phyloP scores from a whole-genome alignment of 768 basidiomycete species.

The Neoboletus subvelutipes region DNA sequence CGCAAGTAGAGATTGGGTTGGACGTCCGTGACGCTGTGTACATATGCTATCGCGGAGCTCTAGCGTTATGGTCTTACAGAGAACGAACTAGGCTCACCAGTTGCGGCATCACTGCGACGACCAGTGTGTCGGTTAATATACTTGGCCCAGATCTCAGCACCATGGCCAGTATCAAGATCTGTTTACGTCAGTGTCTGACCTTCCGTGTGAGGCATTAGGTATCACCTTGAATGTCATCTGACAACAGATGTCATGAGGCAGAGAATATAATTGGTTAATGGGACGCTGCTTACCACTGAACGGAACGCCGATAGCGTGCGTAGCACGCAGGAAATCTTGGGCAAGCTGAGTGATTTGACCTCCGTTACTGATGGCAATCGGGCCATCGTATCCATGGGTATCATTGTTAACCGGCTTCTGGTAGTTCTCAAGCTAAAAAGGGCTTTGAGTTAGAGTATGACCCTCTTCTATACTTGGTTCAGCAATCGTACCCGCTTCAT shows the following conservation, averaged over 20 bases:
- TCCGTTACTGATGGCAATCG: slow-evolving; percentile 73
- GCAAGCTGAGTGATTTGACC: slow-evolving; percentile 62
- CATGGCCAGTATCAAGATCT: slow-evolving; percentile 61
- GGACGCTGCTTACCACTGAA: slow-evolving; percentile 51
- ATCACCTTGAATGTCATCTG: slow-evolving; percentile 64
- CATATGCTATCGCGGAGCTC: slow-evolving; percentile 45
- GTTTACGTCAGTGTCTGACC: neutral
- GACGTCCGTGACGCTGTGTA: slow-evolving; percentile 69
- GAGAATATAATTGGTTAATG: neutral
- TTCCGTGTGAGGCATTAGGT: neutral
- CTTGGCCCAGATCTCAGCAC: slow-evolving; percentile 73
- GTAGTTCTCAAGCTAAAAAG: slow-evolving; percentile 65
- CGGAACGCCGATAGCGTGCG: slow-evolving; percentile 59
- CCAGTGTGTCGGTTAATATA: slow-evolving; percentile 76
- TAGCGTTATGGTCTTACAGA: neutral
- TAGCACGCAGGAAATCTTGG: slow-evolving; percentile 67
- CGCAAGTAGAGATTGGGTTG: slow-evolving; percentile 67
- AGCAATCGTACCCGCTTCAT: slow-evolving; percentile 56
- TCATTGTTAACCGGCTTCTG: slow-evolving; percentile 70
- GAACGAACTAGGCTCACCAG: slow-evolving; percentile 39
- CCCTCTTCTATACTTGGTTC: neutral
- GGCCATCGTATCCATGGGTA: slow-evolving; percentile 69
- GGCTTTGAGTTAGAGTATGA: neutral
- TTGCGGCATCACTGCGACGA: slow-evolving; percentile 68
- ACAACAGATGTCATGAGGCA: neutral